Conservation (phyloP, 371 early-diverging fungal species). For the Thermomucor indicae-seudaticae region DNA sequence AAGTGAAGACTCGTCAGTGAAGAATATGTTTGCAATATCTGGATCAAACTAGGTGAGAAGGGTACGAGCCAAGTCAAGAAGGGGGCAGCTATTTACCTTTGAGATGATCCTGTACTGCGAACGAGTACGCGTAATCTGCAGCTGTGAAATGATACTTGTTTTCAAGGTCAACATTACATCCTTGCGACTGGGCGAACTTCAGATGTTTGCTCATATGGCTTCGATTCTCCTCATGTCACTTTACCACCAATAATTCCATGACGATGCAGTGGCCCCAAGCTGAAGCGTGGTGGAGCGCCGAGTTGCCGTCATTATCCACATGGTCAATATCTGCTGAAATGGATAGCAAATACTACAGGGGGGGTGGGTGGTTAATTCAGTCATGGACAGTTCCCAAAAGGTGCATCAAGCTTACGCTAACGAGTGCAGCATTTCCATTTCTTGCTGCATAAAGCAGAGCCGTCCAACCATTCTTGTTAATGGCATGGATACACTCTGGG, state of each 20-base stretch:
- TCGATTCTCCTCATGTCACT: neutral
- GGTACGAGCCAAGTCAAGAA: neutral
- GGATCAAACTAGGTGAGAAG: neutral
- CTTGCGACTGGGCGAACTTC: constrained; percentile 25
- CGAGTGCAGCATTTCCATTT: constrained; percentile 46
- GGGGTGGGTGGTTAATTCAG: neutral
- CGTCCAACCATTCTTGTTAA: constrained; percentile 43
- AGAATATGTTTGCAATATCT: constrained; percentile 33
- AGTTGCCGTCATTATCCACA: constrained; percentile 49
- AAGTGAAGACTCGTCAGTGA: constrained; percentile 32
- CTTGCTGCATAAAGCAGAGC: constrained; percentile 43
- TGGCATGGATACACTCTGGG: constrained; percentile 48
- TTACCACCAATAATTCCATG: constrained; percentile 43
- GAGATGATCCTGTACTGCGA: constrained; percentile 34
- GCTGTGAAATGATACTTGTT: constrained; percentile 35
- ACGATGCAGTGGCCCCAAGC: constrained; percentile 48
- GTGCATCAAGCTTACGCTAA: constrained; percentile 24
- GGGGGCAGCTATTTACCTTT: constrained; percentile 17
- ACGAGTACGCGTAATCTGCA: constrained; percentile 43
- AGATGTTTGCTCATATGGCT: neutral
- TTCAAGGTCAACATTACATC: constrained; percentile 43
- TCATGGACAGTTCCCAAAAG: neutral
- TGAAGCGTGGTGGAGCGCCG: constrained; percentile 47
- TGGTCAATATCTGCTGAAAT: constrained; percentile 51
- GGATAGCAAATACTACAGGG: constrained; percentile 34